Percentiles rank a stretch among this genome's conserved stretches.
phyloP scores from a whole-genome alignment of 352 stramenopile species.

The Globisporangium acanthophoron region DNA sequence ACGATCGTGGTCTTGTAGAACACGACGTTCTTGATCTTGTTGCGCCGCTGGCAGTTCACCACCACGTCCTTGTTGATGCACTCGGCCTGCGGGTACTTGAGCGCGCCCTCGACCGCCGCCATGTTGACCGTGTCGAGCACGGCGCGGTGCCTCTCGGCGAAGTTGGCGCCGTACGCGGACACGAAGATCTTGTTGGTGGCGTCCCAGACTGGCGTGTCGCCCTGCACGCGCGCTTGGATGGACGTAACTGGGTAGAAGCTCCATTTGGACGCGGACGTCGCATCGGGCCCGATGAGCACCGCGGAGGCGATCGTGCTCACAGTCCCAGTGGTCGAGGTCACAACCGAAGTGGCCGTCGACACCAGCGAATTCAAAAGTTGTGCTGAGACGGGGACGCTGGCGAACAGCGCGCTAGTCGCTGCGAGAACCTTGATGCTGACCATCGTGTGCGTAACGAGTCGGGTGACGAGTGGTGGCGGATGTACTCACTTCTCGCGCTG shows the following conservation, averaged over 20 bases:
- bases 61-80: conserved; percentile 44
- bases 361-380: too few species aligned
- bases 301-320: too few species aligned
- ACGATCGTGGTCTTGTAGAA: conserved; percentile 57
- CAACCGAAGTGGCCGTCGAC: too few species aligned
- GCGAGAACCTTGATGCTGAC: too few species aligned
- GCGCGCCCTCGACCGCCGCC: conserved; percentile 41
- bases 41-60: conserved; percentile 42
- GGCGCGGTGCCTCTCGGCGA: conserved; percentile 36
- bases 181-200: conserved; percentile 25
- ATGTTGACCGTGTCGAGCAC: conserved; percentile 51
- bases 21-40: conserved; percentile 48
- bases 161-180: conserved; percentile 29
- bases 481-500: too few species aligned
- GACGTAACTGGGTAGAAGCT: conserved; percentile 33
- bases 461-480: too few species aligned
- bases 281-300: too few species aligned
- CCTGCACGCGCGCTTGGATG: conserved; percentile 50
- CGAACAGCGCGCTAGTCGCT: too few species aligned
- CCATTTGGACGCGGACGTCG: too few species aligned
- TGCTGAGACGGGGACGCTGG: too few species aligned
- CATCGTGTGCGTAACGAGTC: too few species aligned
- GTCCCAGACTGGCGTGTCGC: conserved; percentile 36
- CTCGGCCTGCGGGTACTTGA: conserved; percentile 60
- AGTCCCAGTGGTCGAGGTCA: too few species aligned